phyloP scores from a whole-genome alignment of 192 early-diverging fungal genomes.

The Mortierella hygrophila region DNA sequence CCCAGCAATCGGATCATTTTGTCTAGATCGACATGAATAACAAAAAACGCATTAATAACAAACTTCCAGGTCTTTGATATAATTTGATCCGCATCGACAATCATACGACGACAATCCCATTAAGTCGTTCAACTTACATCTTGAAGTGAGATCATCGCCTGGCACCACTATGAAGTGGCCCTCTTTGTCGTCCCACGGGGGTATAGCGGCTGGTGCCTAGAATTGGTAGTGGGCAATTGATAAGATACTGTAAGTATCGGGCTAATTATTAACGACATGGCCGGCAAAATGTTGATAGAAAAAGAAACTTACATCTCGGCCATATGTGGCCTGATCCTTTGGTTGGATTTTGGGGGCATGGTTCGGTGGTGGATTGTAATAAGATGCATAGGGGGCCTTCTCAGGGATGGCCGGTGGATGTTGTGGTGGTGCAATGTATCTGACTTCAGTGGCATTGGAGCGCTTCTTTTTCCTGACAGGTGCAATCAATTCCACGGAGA shows the following conservation, averaged over 20 bases:
- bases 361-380: constrained; percentile 15
- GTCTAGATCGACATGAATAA: constrained; percentile 60
- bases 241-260: background rate
- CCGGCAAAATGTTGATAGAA: background rate
- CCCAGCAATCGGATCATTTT: constrained; percentile 89
- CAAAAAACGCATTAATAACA: background rate
- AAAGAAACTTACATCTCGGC: constrained; percentile 19
- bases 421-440: constrained; percentile 25
- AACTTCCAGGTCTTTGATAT: background rate
- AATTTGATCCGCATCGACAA: constrained; percentile 13
- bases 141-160: constrained; percentile 77
- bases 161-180: constrained; percentile 90
- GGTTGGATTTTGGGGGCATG: background rate
- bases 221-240: background rate
- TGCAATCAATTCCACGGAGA: constrained; percentile 1
- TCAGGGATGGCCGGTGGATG: constrained; percentile 6
- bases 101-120: background rate
- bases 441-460: constrained; percentile 29
- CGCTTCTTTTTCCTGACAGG: constrained; percentile 26
- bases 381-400: constrained; percentile 4
- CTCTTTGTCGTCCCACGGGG: constrained; percentile 88
- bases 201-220: constrained; percentile 38
- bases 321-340: background rate
- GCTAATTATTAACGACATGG: background rate
- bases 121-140: constrained; percentile 70